Percentiles rank a stretch among this genome's conserved stretches.
Conservation (phyloP, 2,329 filamentous ascomycete genomes). For the Xylariales sp. region DNA sequence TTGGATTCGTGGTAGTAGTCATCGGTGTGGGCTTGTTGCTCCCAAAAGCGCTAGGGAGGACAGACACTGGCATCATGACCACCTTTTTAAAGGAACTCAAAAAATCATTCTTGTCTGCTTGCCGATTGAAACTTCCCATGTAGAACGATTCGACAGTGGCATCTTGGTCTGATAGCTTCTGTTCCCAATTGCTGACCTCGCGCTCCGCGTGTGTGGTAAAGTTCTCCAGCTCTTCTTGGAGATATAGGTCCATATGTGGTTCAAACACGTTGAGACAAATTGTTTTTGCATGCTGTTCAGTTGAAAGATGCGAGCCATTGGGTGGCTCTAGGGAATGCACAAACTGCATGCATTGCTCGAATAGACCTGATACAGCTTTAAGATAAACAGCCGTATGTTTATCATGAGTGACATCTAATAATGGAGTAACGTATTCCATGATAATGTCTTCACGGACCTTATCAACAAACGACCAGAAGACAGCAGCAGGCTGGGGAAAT, state of each 20-base stretch:
- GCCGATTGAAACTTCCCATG: constrained; percentile 94
- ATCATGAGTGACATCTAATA: constrained; percentile 89
- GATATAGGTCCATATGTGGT: constrained; percentile 91
- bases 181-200: constrained; percentile 88
- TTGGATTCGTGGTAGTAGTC: constrained; percentile 47
- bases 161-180: constrained; percentile 89
- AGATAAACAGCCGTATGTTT: constrained; percentile 81
- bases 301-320: constrained; percentile 68
- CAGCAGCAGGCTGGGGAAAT: constrained; percentile 76
- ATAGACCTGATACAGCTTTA: constrained; percentile 86
- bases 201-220: constrained; percentile 82
- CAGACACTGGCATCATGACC: constrained; percentile 98
- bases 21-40: constrained; percentile 53
- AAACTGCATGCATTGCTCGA: constrained; percentile 86
- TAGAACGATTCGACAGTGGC: constrained; percentile 91
- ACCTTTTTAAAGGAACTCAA: constrained; percentile 97
- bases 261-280: constrained; percentile 83
- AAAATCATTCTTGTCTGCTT: constrained; percentile 97
- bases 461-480: constrained; percentile 83
- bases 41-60: constrained; percentile 74
- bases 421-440: constrained; percentile 83
- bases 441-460: constrained; percentile 87
- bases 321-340: constrained; percentile 76
- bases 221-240: constrained; percentile 89
- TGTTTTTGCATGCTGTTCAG: constrained; percentile 72